These are phyloP conservation scores for Acrocalymma vagum DNA, from an alignment of 2,329 filamentous ascomycete genomes.

Conservation along the genomic window DNA sequence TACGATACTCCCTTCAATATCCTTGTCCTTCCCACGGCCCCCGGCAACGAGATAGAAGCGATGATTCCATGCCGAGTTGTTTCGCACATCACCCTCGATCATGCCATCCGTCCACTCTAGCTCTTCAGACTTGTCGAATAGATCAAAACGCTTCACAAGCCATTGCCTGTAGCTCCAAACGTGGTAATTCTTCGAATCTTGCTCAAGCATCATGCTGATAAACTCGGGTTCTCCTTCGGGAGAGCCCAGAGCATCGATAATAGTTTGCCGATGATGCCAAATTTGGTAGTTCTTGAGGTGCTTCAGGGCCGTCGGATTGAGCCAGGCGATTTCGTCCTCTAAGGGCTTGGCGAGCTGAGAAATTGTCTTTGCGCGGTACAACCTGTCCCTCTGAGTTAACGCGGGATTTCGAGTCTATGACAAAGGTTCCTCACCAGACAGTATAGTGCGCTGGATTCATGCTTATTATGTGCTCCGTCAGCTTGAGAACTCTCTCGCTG, in stretches of 20 bases:
- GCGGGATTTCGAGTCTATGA: conserved; percentile 3
- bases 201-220: conserved; percentile 78
- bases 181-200: conserved; percentile 97
- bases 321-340: conserved; percentile 79
- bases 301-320: conserved; percentile 81
- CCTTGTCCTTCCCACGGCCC: conserved; percentile 54
- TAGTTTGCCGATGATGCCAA: conserved; percentile 74
- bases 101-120: conserved; percentile 75
- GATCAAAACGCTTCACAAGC: conserved; percentile 71
- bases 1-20: conserved; percentile 63
- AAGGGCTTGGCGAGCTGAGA: conserved; percentile 72
- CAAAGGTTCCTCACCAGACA: conserved; percentile 71
- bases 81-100: conserved; percentile 82
- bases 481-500: conserved; percentile 76
- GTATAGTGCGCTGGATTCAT: conserved; percentile 99
- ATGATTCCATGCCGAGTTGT: conserved; percentile 98
- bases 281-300: conserved; percentile 99
- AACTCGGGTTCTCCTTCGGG: conserved; percentile 76
- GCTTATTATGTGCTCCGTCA: conserved; percentile 89
- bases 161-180: conserved; percentile 95
- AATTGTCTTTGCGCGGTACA: conserved; percentile 86
- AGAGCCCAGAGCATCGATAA: conserved; percentile 65
- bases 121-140: conserved; percentile 67
- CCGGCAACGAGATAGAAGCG: conserved; percentile 92
- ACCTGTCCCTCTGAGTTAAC: conserved; percentile 51